A percentile compares a stretch with the other conserved stretches of the same genome.
Evolutionary conservation across 2,329 filamentous ascomycete species (phyloP).

Genomic region (Ascochyta pisi): DNA sequence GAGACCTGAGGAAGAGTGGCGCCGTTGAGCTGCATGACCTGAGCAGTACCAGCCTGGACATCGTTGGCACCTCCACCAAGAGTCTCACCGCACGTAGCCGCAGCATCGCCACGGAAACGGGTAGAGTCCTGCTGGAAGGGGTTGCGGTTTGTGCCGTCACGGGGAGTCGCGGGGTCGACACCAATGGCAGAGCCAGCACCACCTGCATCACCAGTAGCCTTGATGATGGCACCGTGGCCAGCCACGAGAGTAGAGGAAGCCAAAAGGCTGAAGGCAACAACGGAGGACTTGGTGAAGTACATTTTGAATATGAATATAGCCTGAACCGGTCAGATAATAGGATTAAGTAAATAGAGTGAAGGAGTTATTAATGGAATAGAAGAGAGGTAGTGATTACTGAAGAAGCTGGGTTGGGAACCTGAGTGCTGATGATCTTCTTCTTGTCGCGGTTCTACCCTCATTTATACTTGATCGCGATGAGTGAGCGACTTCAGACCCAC

Average conservation of each 20-base stretch:
- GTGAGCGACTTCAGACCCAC: background rate
- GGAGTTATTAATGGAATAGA: slow-evolving; percentile 35
- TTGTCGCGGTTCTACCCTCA: slow-evolving; percentile 21
- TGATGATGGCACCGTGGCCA: slow-evolving; percentile 67
- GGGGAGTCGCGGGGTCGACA: slow-evolving; percentile 64
- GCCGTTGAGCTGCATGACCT: slow-evolving; percentile 66
- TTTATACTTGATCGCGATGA: slow-evolving; percentile 37
- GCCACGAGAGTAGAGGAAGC: slow-evolving; percentile 63
- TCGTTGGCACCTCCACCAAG: slow-evolving; percentile 63
- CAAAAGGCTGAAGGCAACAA: slow-evolving; percentile 58
- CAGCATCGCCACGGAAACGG: slow-evolving; percentile 63
- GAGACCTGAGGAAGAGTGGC: slow-evolving; percentile 65
- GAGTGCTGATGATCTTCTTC: slow-evolving; percentile 42
- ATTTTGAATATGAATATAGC: slow-evolving; percentile 50
- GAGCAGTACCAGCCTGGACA: slow-evolving; percentile 62
- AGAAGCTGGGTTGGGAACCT: slow-evolving; percentile 44
- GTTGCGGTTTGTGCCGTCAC: slow-evolving; percentile 65
- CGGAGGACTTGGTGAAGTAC: slow-evolving; percentile 51
- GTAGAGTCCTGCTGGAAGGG: slow-evolving; percentile 72
- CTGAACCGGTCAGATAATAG: slow-evolving; percentile 48
- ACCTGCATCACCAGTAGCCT: slow-evolving; percentile 64
- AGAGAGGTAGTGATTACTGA: slow-evolving; percentile 44
- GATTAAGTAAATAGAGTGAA: slow-evolving; percentile 32
- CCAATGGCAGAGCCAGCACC: slow-evolving; percentile 60
- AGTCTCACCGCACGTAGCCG: slow-evolving; percentile 65